A percentile compares a stretch with the other conserved stretches of the same genome.
These are phyloP conservation scores for Trichophyton equinum DNA, from an alignment of 2,329 filamentous ascomycete genomes.

Conservation along the genomic window DNA sequence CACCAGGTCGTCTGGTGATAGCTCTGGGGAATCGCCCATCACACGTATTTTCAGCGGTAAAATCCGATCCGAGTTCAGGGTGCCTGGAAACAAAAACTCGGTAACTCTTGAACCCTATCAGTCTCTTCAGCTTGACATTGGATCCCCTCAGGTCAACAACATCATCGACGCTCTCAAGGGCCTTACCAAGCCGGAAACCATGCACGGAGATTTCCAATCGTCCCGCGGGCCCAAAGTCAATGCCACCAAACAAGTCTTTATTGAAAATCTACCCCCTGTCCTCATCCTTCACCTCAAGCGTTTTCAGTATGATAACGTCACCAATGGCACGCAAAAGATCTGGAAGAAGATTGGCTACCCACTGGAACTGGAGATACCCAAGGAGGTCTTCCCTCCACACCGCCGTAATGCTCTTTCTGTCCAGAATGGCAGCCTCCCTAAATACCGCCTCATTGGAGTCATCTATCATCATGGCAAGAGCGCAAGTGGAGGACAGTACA, in stretches of 20 bases:
- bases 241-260: conserved; percentile 88
- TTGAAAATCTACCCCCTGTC: conserved; percentile 80
- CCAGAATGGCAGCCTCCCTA: conserved; percentile 59
- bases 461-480: conserved; percentile 98
- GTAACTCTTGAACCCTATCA: conserved; percentile 91
- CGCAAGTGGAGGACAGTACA: conserved; percentile 91
- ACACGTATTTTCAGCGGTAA: conserved; percentile 92
- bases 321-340: conserved; percentile 79
- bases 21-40: conserved; percentile 63
- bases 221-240: conserved; percentile 61
- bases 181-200: conserved; percentile 67
- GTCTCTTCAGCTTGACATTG: conserved; percentile 88
- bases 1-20: conserved; percentile 70
- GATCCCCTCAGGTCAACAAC: conserved; percentile 70
- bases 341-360: conserved; percentile 98
- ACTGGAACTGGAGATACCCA: conserved; percentile 83
- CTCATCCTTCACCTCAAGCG: conserved; percentile 92
- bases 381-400: conserved; percentile 70
- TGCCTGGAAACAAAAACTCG: conserved; percentile 76
- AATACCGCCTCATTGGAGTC: conserved; percentile 75
- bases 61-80: conserved; percentile 74
- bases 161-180: conserved; percentile 83
- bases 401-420: conserved; percentile 54
- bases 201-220: conserved; percentile 75
- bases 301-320: conserved; percentile 84